phyloP scores from a whole-genome alignment of 2,329 filamentous ascomycete genomes.

The Aspergillus flavus region DNA sequence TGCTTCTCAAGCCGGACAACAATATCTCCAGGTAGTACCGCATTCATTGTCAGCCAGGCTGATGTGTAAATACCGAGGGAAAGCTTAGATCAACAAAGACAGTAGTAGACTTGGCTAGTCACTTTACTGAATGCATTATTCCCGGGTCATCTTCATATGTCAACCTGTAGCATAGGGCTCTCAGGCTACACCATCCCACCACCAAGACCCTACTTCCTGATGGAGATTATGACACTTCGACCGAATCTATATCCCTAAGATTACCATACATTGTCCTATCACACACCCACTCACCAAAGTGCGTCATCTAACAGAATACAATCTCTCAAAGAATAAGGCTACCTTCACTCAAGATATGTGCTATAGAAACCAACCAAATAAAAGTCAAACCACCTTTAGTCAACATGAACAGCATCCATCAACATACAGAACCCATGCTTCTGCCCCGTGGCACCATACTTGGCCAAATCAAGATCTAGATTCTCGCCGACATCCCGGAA shows the following conservation, averaged over 20 bases:
- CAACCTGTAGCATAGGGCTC: too few relatives aligned
- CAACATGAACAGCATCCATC: slow-evolving; percentile 22
- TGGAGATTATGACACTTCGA: too few relatives aligned
- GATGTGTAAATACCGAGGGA: background rate
- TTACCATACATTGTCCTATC: too few relatives aligned
- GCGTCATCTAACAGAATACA: too few relatives aligned
- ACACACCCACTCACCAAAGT: too few relatives aligned
- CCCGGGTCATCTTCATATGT: background rate
- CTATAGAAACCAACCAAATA: background rate
- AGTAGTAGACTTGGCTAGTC: background rate
- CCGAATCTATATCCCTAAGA: too few relatives aligned
- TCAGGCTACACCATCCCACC: too few relatives aligned
- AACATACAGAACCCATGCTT: background rate
- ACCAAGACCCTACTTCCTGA: too few relatives aligned
- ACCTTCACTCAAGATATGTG: too few relatives aligned
- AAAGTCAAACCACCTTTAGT: background rate
- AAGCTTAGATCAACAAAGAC: background rate
- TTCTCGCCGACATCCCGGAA: slow-evolving; percentile 1
- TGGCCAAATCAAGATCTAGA: background rate
- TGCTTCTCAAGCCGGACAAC: background rate
- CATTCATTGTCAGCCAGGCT: background rate
- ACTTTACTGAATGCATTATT: background rate
- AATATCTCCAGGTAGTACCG: background rate
- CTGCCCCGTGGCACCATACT: background rate
- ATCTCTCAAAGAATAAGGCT: too few relatives aligned